These are phyloP conservation scores for Hypsizygus ulmarius DNA, from an alignment of 1,284 basidiomycete genomes.

Conservation along the genomic window DNA sequence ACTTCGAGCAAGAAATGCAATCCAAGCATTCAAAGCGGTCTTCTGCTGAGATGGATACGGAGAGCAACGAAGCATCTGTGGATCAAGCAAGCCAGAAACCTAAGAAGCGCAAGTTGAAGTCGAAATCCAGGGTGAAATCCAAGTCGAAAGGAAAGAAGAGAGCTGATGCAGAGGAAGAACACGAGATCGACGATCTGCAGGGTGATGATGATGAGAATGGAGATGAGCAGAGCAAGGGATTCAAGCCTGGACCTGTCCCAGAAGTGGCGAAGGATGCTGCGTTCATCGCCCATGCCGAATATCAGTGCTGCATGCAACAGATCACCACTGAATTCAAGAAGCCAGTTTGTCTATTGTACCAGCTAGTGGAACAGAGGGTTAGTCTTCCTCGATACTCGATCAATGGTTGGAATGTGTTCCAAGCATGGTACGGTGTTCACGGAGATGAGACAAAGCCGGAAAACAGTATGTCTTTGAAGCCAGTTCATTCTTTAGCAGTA, in stretches of 20 bases:
- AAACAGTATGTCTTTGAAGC: background rate
- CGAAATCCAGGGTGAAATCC: background rate
- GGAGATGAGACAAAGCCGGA: background rate
- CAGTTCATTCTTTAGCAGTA: background rate
- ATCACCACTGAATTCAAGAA: background rate
- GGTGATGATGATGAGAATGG: background rate
- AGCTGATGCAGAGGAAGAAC: background rate
- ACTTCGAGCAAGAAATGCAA: too few relatives aligned
- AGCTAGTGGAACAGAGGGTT: background rate
- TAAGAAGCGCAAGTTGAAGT: too few relatives aligned
- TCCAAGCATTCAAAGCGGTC: too few relatives aligned
- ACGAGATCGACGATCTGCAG: too few relatives aligned
- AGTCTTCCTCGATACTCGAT: background rate
- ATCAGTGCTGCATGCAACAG: background rate
- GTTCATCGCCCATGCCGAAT: conserved; percentile 1
- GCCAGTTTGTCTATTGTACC: background rate
- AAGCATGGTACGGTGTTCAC: conserved; percentile 3
- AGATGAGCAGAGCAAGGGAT: background rate
- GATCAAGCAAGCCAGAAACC: too few relatives aligned
- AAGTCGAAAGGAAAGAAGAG: background rate
- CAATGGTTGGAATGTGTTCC: conserved; percentile 1
- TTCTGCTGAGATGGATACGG: too few relatives aligned
- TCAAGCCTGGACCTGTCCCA: background rate
- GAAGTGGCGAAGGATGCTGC: background rate
- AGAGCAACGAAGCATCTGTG: too few relatives aligned